Conservation (phyloP, 1,284 basidiomycete genomes). For the Tilletia indica region DNA sequence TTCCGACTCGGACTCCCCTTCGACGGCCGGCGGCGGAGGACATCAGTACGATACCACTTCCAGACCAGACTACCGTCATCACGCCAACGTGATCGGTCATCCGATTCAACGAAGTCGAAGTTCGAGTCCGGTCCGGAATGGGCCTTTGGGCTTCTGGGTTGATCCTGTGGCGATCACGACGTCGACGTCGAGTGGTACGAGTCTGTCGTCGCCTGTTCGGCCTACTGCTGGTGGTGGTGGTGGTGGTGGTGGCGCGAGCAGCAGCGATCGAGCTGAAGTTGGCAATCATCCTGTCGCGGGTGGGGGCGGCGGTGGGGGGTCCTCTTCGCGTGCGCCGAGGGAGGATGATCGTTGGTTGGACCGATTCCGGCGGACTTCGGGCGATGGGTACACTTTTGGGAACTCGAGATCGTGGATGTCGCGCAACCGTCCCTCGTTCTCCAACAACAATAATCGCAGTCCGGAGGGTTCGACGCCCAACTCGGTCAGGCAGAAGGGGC, state of each 20-base stretch:
- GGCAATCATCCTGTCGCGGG: no score
- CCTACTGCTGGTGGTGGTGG: no score
- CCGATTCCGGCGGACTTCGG: background rate
- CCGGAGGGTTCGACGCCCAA: background rate
- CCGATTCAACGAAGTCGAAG: background rate
- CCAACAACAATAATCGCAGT: background rate
- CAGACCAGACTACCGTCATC: no score
- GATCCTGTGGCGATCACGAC: no score
- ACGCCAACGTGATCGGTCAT: background rate
- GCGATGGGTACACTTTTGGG: background rate
- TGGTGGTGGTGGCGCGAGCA: no score
- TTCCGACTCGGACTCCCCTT: constrained; percentile 9
- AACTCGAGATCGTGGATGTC: background rate
- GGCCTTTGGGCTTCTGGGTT: no score
- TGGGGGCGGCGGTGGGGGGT: no score
- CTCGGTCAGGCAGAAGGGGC: background rate
- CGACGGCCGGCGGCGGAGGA: background rate
- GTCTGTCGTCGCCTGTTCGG: no score
- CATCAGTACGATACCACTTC: no score
- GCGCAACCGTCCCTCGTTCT: constrained; percentile 1
- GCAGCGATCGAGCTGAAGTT: no score
- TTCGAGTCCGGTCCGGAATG: background rate
- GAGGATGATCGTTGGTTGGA: constrained; percentile 11
- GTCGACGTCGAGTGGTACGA: no score
- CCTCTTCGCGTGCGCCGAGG: background rate